Base-by-base conservation (phyloP, 495 filamentous ascomycete species). In the Lineolata rhizophorae region DNA sequence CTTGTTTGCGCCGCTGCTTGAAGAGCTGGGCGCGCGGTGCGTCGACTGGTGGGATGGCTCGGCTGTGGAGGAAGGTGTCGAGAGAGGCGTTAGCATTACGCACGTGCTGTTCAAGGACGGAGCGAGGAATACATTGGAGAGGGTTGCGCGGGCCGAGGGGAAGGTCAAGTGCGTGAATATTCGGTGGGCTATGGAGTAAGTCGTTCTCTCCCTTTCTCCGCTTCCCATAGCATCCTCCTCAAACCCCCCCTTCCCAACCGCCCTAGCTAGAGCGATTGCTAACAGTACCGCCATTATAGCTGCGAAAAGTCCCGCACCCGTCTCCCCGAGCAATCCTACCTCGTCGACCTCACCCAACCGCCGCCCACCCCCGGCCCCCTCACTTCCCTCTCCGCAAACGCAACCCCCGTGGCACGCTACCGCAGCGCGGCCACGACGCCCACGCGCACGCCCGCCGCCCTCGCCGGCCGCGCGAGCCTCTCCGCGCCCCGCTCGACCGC, bases 61-160 rank as follows among this genome's bases (percentile, higher is more conserved):
- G 6, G 79, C 72, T 47, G 58, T 90, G 20, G 79, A 78, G 2
- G n/a, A n/a, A n/a, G n/a, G n/a, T n/a, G n/a, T n/a, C n/a, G n/a
- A n/a, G n/a, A n/a, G n/a, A n/a, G n/a, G n/a, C n/a, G n/a, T n/a
- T n/a, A n/a, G n/a, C n/a, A 83, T 94, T 45, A 97, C 87, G 3
- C 87, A 97, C 44, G 78, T 97, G 1, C 70, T 97, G 1, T 97
- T 77, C 55, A 94, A 94, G 45, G 87, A 93, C 52, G 87, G 87
- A 26, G 74, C 74, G 5, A 69, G 79, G 33, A 65, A 76, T 20
- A 94, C 85, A 0, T 49, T 94, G 32, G 76, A 93, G 49, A 94
- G 91, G 50, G 79, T 90, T 5, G 61, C 71, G 32, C 63, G 76
- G 38, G 72, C 68, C 20, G 61, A 64, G 13, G 81, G 78, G 1